Percentiles rank a stretch among this genome's conserved stretches.
Conservation (phyloP, 78 protist species). For the Cavenderia fasciculata region DNA sequence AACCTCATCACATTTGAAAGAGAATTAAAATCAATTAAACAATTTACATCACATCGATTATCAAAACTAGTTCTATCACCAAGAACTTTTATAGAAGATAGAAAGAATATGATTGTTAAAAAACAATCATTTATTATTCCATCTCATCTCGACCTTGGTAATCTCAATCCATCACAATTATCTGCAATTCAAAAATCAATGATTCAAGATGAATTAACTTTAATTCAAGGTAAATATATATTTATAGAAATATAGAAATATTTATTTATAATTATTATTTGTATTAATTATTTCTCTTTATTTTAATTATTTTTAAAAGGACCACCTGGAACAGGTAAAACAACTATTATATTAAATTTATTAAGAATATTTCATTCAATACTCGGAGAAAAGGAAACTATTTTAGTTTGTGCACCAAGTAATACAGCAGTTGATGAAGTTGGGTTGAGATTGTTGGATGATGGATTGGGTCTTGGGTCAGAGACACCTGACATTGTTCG, state of each 20-base stretch:
- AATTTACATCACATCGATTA: background rate
- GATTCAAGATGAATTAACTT: background rate
- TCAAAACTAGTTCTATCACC: conserved; percentile 1
- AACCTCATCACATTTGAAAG: conserved; percentile 40
- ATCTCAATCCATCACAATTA: conserved; percentile 16
- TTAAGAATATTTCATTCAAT: background rate
- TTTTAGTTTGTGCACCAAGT: conserved; percentile 54
- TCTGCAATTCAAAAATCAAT: conserved; percentile 2
- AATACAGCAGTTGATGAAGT: conserved; percentile 89
- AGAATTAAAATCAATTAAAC: conserved; percentile 16
- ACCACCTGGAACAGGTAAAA: conserved; percentile 75
- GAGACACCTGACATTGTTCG: background rate
- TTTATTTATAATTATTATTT: background rate
- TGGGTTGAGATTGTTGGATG: conserved; percentile 36
- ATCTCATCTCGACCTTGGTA: too few relatives aligned
- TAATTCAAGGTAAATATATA: conserved; percentile 47
- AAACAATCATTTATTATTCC: too few relatives aligned
- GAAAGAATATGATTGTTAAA: too few relatives aligned
- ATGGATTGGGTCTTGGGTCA: background rate
- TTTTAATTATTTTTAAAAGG: conserved; percentile 2
- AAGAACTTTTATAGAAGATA: too few relatives aligned
- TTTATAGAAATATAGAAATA: background rate
- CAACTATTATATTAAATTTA: background rate
- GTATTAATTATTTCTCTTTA: background rate
- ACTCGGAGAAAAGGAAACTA: background rate